phyloP scores from a whole-genome alignment of 352 stramenopile species.

The Pythium periplocum region DNA sequence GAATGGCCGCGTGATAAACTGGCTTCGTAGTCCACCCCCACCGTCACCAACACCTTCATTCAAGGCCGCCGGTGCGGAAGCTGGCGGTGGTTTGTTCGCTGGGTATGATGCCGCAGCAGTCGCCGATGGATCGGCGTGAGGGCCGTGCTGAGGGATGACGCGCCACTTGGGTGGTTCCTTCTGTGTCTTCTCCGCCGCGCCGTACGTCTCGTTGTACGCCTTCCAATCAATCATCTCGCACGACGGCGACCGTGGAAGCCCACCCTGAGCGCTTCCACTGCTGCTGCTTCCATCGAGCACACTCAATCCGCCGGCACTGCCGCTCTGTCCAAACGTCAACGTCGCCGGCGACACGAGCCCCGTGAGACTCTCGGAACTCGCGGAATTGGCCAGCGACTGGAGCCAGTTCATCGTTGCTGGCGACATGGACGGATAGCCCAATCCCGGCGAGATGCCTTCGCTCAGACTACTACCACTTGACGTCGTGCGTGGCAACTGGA shows the following conservation, averaged over 20 bases:
- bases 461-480: slow-evolving; percentile 33
- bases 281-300: slow-evolving; percentile 1
- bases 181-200: slow-evolving; percentile 39
- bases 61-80: not conserved
- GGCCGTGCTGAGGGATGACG: slow-evolving; percentile 74
- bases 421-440: slow-evolving; percentile 63
- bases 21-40: no score
- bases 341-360: slow-evolving; percentile 53
- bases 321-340: slow-evolving; percentile 15
- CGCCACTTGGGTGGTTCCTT: slow-evolving; percentile 66
- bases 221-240: slow-evolving; percentile 86
- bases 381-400: slow-evolving; percentile 64
- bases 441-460: slow-evolving; percentile 53
- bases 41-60: slow-evolving; percentile 7
- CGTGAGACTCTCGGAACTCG: slow-evolving; percentile 54
- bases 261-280: slow-evolving; percentile 4
- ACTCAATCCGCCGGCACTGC: slow-evolving; percentile 8
- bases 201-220: slow-evolving; percentile 66
- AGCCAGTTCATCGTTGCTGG: slow-evolving; percentile 74
- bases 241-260: slow-evolving; percentile 26
- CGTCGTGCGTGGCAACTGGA: slow-evolving; percentile 48
- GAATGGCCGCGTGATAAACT: slow-evolving; percentile 22
- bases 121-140: slow-evolving; percentile 36
- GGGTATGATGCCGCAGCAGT: not conserved
- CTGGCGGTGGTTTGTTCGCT: no score